A percentile compares a stretch with the other conserved stretches of the same genome.
These are phyloP conservation scores for Uncinocarpus reesii DNA, from an alignment of 2,329 filamentous ascomycete genomes.

Conservation along the genomic window DNA sequence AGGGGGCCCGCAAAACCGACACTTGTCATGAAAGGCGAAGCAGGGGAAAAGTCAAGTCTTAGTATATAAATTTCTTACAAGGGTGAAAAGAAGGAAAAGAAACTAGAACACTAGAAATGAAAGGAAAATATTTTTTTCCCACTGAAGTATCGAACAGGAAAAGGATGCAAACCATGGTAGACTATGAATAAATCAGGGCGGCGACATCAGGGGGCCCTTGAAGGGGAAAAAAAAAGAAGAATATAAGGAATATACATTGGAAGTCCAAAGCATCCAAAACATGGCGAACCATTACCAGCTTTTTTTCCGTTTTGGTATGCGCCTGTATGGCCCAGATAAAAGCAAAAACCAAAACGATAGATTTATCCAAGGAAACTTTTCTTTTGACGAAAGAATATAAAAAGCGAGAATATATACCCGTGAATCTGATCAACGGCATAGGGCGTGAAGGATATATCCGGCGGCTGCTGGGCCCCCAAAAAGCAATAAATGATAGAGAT, in stretches of 20 bases:
- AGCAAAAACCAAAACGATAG: neutral
- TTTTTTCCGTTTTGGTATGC: neutral
- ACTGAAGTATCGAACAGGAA: neutral
- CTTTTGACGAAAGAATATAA: conserved; percentile 7
- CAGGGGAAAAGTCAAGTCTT: too few species aligned
- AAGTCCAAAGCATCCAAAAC: conserved; percentile 10
- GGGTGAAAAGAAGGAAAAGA: too few species aligned
- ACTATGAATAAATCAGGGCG: neutral
- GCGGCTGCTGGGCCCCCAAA: neutral
- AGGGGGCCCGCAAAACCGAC: too few species aligned
- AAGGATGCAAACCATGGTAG: neutral
- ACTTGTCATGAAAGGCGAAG: too few species aligned
- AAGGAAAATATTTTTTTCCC: neutral
- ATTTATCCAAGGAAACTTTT: conserved; percentile 3
- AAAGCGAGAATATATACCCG: conserved; percentile 1
- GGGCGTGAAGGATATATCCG: conserved; percentile 1
- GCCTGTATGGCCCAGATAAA: neutral
- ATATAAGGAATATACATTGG: conserved; percentile 5
- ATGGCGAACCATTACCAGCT: neutral
- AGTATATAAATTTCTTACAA: too few species aligned
- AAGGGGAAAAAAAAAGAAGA: neutral
- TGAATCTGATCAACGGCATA: conserved; percentile 1
- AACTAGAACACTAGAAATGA: neutral
- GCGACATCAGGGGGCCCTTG: neutral
- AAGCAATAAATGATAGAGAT: neutral